A percentile compares a stretch with the other conserved stretches of the same genome.
These are phyloP conservation scores for Candida pseudocylindracea DNA, from an alignment of 1,139 yeast species.

Conservation along the genomic window DNA sequence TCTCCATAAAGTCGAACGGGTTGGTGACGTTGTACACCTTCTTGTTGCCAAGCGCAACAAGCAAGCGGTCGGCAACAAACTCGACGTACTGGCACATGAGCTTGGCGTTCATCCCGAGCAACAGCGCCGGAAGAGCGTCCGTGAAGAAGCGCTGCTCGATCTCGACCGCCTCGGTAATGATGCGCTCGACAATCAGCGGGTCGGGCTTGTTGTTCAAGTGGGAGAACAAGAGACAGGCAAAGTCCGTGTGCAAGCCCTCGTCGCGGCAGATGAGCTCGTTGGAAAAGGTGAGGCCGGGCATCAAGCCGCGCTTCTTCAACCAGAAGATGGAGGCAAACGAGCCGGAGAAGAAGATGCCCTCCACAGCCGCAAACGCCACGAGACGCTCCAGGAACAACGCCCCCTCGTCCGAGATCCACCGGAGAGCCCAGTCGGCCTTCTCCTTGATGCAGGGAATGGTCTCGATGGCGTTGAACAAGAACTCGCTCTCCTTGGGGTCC, in stretches of 20 bases:
- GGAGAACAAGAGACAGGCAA: slow-evolving; percentile 85
- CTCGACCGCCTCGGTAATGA: slow-evolving; percentile 84
- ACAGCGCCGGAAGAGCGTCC: slow-evolving; percentile 78
- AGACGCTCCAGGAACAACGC: slow-evolving; percentile 88
- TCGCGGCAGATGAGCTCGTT: slow-evolving; percentile 95
- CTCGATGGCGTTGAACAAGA: slow-evolving; percentile 81
- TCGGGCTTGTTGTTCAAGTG: slow-evolving; percentile 84
- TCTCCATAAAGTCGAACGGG: slow-evolving; percentile 98
- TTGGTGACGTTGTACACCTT: slow-evolving; percentile 73
- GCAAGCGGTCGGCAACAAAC: slow-evolving; percentile 88
- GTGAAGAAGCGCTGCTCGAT: slow-evolving; percentile 90
- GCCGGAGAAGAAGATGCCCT: slow-evolving; percentile 95
- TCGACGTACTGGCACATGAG: slow-evolving; percentile 97
- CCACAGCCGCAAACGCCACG: slow-evolving; percentile 97
- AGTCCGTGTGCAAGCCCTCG: slow-evolving; percentile 96
- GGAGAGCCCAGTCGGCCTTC: slow-evolving; percentile 95
- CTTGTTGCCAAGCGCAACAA: slow-evolving; percentile 75
- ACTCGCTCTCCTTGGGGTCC: slow-evolving; percentile 82
- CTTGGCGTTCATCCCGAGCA: slow-evolving; percentile 81
- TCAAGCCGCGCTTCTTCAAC: slow-evolving; percentile 92
- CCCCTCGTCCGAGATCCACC: slow-evolving; percentile 80
- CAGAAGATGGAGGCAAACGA: slow-evolving; percentile 96
- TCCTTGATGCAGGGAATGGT: slow-evolving; percentile 83
- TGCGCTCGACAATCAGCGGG: slow-evolving; percentile 51
- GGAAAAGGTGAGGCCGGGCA: slow-evolving; percentile 97